These are phyloP conservation scores for Psilocybe cyanescens DNA, from an alignment of 768 basidiomycete species.

Conservation along the genomic window DNA sequence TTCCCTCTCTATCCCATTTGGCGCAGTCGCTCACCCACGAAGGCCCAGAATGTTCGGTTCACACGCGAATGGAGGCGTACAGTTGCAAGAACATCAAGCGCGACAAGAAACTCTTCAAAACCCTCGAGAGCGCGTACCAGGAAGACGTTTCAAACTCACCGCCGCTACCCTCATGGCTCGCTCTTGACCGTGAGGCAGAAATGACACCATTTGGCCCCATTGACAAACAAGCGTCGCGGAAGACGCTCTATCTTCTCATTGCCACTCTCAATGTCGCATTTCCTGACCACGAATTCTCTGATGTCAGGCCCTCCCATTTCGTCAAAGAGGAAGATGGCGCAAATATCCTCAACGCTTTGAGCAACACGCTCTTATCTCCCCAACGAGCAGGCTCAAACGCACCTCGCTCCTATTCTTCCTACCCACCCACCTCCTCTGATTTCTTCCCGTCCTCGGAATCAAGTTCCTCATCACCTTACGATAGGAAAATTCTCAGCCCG, in stretches of 20 bases:
- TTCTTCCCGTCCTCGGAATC: slow-evolving; percentile 80
- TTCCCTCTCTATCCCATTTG: slow-evolving; percentile 76
- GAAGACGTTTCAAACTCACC: slow-evolving; percentile 83
- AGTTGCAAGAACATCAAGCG: slow-evolving; percentile 97
- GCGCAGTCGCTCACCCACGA: slow-evolving; percentile 83
- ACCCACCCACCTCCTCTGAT: slow-evolving; percentile 72
- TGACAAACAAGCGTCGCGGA: slow-evolving; percentile 81
- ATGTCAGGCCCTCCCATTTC: slow-evolving; percentile 90
- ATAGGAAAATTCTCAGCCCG: slow-evolving; percentile 62
- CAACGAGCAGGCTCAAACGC: slow-evolving; percentile 67
- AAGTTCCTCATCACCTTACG: slow-evolving; percentile 70
- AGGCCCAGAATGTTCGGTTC: slow-evolving; percentile 85
- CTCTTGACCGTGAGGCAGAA: slow-evolving; percentile 70
- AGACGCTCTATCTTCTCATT: slow-evolving; percentile 95
- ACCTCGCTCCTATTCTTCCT: slow-evolving; percentile 85
- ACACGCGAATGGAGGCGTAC: slow-evolving; percentile 95
- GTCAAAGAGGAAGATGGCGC: slow-evolving; percentile 81
- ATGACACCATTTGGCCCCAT: slow-evolving; percentile 91
- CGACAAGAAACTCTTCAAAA: slow-evolving; percentile 95
- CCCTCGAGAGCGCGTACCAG: slow-evolving; percentile 86
- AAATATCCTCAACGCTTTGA: slow-evolving; percentile 81
- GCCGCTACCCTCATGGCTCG: slow-evolving; percentile 81
- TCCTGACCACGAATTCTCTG: slow-evolving; percentile 96
- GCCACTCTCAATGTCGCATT: slow-evolving; percentile 97
- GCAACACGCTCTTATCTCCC: slow-evolving; percentile 79